Conservation (phyloP, 2,329 filamentous ascomycete genomes). For the Ophiognomonia clavigignenti-juglandacearum region DNA sequence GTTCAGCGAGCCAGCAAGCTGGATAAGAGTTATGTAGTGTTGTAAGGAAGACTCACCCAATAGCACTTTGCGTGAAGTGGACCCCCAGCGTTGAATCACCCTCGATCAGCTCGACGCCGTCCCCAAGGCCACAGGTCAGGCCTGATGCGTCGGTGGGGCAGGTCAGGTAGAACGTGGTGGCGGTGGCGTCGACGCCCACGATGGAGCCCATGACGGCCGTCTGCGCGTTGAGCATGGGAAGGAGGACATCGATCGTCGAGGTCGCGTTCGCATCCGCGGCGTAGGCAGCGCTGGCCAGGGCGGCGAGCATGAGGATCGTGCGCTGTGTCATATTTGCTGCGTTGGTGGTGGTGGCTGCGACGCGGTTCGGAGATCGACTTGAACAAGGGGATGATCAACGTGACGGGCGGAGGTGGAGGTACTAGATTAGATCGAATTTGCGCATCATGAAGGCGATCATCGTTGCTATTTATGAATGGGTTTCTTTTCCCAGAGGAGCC, state of each 20-base stretch:
- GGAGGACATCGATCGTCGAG: constrained; percentile 17
- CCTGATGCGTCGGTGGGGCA: constrained; percentile 18
- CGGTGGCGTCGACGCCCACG: constrained; percentile 20
- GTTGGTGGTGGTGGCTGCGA: not conserved
- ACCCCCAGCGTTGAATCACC: constrained; percentile 19
- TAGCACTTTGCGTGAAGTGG: constrained; percentile 2
- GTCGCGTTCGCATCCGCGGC: not conserved
- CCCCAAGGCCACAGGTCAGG: constrained; percentile 18
- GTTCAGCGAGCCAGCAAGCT: not conserved
- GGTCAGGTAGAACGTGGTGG: constrained; percentile 19
- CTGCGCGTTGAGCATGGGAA: constrained; percentile 16
- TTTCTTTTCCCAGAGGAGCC: not conserved
- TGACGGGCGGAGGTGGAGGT: too few relatives aligned
- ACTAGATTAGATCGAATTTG: too few relatives aligned
- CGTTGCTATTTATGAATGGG: not conserved
- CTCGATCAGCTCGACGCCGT: constrained; percentile 16
- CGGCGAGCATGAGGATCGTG: constrained; percentile 4
- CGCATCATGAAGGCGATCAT: not conserved
- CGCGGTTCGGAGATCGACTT: too few relatives aligned
- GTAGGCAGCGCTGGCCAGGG: not conserved
- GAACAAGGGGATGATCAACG: too few relatives aligned
- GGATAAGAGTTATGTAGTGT: too few relatives aligned
- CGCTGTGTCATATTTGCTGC: not conserved
- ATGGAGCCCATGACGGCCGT: constrained; percentile 20
- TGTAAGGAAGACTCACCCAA: constrained; percentile 17